Conservation (phyloP, 257 asterid genomes). For the Jacaranda copaia region DNA sequence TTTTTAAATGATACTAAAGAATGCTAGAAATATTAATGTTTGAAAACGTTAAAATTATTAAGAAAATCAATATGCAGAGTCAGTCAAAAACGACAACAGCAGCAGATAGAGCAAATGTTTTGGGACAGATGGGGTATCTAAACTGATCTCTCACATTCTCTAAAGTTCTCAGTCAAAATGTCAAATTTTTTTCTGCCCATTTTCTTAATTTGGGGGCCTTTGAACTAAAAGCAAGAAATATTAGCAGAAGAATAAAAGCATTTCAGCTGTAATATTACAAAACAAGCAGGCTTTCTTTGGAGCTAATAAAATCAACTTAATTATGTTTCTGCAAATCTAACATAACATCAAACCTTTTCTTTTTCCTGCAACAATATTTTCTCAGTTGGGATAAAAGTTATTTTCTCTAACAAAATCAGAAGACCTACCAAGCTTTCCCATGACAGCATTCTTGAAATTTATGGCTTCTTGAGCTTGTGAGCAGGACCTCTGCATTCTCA, state of each 20-base stretch:
- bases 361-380: no score
- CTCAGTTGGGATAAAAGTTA: slow-evolving; percentile 22
- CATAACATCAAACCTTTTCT: no score
- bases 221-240: background rate
- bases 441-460: slow-evolving; percentile 67
- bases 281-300: background rate
- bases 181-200: background rate
- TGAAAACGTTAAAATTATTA: no score
- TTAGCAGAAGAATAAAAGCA: background rate
- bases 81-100: no score
- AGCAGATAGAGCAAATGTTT: background rate
- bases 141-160: background rate
- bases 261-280: background rate
- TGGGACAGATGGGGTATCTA: background rate
- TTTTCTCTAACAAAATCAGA: slow-evolving; percentile 41
- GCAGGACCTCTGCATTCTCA: slow-evolving; percentile 72
- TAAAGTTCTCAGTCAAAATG: background rate
- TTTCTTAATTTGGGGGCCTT: background rate
- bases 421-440: slow-evolving; percentile 59
- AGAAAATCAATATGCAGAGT: no score
- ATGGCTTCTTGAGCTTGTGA: slow-evolving; percentile 64
- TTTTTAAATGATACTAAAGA: no score
- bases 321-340: background rate
- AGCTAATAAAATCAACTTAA: background rate
- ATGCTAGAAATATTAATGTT: no score